Percentiles rank a stretch among this genome's conserved stretches.
phyloP scores from a whole-genome alignment of 768 basidiomycete genomes.

The Lyophyllum semitale region DNA sequence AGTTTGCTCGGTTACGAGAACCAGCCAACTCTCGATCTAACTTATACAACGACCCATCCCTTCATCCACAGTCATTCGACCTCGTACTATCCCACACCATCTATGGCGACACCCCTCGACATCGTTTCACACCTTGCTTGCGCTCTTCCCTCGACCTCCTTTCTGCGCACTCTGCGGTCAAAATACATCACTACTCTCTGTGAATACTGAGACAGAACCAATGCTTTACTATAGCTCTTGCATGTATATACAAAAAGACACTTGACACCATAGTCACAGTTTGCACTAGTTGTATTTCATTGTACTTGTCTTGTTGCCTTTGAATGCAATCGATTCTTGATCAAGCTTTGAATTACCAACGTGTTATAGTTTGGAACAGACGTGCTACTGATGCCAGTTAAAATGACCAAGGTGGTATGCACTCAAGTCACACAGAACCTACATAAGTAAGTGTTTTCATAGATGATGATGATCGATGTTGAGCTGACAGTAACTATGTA shows the following conservation, averaged over 20 bases:
- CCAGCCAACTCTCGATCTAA: neutral
- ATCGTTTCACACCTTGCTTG: conserved; percentile 1
- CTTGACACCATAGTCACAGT: conserved; percentile 6
- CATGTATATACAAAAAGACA: conserved; percentile 18
- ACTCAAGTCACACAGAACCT: no score
- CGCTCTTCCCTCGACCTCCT: neutral
- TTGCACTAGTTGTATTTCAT: conserved; percentile 11
- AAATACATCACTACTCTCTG: conserved; percentile 7
- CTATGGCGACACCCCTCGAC: conserved; percentile 23
- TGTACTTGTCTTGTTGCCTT: neutral
- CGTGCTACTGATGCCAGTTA: no score
- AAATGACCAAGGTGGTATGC: no score
- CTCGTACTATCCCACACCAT: conserved; percentile 22
- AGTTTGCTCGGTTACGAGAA: neutral
- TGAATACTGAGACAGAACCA: conserved; percentile 6
- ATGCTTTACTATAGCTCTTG: conserved; percentile 10
- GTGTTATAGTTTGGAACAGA: no score
- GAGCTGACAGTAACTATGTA: no score
- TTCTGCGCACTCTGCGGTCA: conserved; percentile 6
- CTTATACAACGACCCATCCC: conserved; percentile 16
- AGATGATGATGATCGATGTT: no score
- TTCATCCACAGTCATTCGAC: conserved; percentile 8
- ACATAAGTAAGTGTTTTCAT: no score
- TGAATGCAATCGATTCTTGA: neutral
- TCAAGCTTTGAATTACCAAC: no score